Evolutionary conservation across 148 eudicot species (phyloP).

Genomic region (Mesembryanthemum crystallinum): DNA sequence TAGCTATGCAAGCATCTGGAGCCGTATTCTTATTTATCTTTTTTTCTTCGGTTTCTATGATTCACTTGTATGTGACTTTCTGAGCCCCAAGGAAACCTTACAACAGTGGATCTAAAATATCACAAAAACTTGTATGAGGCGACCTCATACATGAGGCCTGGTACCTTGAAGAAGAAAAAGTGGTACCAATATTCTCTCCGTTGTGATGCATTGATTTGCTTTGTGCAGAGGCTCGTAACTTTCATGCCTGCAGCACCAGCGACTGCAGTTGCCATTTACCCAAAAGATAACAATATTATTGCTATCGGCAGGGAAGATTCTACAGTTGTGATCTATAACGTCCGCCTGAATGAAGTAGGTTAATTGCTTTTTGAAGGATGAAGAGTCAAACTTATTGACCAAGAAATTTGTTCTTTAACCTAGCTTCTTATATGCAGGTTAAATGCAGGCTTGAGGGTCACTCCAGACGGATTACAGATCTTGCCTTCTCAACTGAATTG

Average conservation of each 20-base stretch:
- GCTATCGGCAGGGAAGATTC: conserved; percentile 30
- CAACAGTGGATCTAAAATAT: no score
- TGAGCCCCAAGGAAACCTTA: no score
- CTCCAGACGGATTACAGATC: conserved; percentile 47
- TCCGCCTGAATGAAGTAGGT: conserved; percentile 9
- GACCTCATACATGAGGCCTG: no score
- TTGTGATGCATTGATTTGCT: no score
- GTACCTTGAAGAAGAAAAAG: no score
- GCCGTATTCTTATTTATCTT: no score
- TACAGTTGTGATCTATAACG: conserved; percentile 15
- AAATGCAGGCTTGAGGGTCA: conserved; percentile 52
- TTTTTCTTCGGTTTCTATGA: no score
- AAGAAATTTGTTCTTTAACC: neutral
- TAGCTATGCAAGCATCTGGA: no score
- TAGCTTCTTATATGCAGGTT: conserved; percentile 30
- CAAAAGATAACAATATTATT: conserved; percentile 24
- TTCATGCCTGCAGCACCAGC: conserved; percentile 23
- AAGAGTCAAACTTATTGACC: neutral
- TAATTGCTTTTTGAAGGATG: neutral
- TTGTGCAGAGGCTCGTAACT: conserved; percentile 24
- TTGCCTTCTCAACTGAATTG: conserved; percentile 48
- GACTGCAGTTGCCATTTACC: conserved; percentile 20
- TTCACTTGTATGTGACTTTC: no score
- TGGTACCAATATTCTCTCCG: no score
- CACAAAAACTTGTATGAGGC: no score